Evolutionary conservation across 169 alveolate species (phyloP).

Genomic region (Cardiosporidium cionae): DNA sequence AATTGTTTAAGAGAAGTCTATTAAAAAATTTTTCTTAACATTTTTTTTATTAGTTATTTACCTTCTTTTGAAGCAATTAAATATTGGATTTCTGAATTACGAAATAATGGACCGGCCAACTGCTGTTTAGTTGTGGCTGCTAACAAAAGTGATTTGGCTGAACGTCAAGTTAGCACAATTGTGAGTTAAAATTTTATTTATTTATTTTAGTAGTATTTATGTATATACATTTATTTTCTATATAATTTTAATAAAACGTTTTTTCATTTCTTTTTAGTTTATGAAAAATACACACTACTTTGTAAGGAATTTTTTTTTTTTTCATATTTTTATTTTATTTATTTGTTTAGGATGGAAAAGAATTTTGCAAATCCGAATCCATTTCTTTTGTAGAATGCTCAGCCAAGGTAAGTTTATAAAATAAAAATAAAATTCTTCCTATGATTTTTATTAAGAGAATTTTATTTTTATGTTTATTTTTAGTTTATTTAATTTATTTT

Average conservation of each 20-base stretch:
- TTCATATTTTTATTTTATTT: neutral
- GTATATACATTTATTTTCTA: neutral
- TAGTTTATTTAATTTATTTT: too few species aligned
- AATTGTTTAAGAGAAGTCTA: too few species aligned
- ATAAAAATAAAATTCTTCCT: too few species aligned
- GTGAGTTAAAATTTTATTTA: neutral
- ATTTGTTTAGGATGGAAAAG: constrained; percentile 30
- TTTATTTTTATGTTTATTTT: too few species aligned
- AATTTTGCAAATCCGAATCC: constrained; percentile 31
- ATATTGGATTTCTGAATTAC: constrained; percentile 55
- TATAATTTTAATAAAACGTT: neutral
- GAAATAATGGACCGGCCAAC: constrained; percentile 48
- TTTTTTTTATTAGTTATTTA: neutral
- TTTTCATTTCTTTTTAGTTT: neutral
- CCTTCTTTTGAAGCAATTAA: constrained; percentile 43
- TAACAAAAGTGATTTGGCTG: constrained; percentile 51
- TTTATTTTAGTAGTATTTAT: neutral
- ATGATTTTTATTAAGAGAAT: too few species aligned
- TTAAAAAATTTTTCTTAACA: neutral
- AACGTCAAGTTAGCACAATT: constrained; percentile 29
- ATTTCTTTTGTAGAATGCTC: constrained; percentile 46
- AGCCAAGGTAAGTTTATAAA: constrained; percentile 46
- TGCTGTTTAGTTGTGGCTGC: constrained; percentile 56
- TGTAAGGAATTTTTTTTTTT: neutral
- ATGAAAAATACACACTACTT: neutral